Percentiles rank a stretch among this genome's conserved stretches.
phyloP scores from a whole-genome alignment of 2,329 filamentous ascomycete species.

The Macrophomina phaseolina region DNA sequence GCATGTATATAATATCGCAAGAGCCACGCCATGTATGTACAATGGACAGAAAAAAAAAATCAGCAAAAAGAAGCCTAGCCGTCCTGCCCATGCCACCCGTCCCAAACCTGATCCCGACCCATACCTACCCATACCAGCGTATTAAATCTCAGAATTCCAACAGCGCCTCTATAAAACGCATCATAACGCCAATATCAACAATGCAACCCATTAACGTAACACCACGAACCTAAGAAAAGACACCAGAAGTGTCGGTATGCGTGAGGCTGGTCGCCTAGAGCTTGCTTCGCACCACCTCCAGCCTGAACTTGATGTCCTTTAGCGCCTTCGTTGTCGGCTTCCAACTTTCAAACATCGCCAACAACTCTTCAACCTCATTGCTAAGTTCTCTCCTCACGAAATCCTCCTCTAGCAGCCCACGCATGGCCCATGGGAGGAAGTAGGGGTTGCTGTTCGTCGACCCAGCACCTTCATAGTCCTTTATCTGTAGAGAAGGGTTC shows the following conservation, averaged over 20 bases:
- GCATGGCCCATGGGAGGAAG: conserved; percentile 92
- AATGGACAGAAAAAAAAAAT: not conserved
- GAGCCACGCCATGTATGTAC: conserved; percentile 8
- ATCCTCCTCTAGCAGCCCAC: conserved; percentile 89
- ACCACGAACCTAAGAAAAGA: not conserved
- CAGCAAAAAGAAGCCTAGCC: too few relatives aligned
- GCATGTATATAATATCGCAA: not conserved
- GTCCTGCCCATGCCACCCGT: not conserved
- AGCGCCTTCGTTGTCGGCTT: conserved; percentile 86
- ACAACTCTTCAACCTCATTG: conserved; percentile 75
- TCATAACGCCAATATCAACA: conserved; percentile 1
- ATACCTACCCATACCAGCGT: not conserved
- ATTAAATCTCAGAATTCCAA: not conserved
- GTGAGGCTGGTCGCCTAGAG: conserved; percentile 52
- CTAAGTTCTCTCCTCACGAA: conserved; percentile 82
- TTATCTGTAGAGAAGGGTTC: conserved; percentile 39
- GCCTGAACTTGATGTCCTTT: conserved; percentile 92
- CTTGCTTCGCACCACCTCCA: conserved; percentile 90
- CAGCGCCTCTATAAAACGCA: conserved; percentile 2
- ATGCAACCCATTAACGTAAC: not conserved
- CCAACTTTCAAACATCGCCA: conserved; percentile 94
- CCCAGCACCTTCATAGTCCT: conserved; percentile 39
- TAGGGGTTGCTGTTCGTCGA: conserved; percentile 74
- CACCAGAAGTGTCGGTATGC: not conserved
- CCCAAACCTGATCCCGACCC: not conserved